A percentile compares a stretch with the other conserved stretches of the same genome.
Conservation (phyloP, 345 rosid genomes). For the Syzygium aromaticum region DNA sequence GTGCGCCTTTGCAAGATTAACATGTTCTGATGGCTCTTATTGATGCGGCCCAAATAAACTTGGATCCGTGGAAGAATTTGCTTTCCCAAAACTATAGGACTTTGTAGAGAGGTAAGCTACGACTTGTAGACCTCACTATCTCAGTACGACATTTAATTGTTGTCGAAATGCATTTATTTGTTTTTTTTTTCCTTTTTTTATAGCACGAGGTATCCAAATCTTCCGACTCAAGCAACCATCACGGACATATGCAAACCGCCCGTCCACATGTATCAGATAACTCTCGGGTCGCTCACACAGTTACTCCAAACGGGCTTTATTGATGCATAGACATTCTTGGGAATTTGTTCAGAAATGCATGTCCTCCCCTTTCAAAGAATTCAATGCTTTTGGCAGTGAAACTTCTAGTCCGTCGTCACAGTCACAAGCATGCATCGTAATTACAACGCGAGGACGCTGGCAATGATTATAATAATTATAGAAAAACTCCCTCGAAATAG, state of each 20-base stretch:
- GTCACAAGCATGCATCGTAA: not conserved
- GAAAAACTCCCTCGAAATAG: no score
- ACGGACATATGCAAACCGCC: not conserved
- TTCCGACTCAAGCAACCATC: not conserved
- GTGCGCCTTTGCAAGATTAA: not conserved
- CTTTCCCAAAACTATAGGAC: not conserved
- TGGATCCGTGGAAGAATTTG: not conserved
- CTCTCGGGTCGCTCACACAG: not conserved
- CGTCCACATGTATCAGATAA: not conserved
- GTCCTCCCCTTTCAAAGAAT: not conserved
- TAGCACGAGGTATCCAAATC: not conserved
- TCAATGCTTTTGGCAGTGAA: not conserved
- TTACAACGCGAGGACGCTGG: not conserved
- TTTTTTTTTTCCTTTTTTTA: not conserved
- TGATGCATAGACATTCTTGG: not conserved
- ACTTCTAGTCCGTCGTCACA: not conserved
- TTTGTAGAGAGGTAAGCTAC: not conserved
- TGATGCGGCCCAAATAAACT: not conserved
- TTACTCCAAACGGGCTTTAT: not conserved
- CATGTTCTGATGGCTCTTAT: not conserved
- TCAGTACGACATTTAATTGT: not conserved
- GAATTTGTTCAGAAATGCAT: not conserved
- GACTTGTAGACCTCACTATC: not conserved
- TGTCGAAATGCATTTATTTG: not conserved
- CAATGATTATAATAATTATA: not conserved